Evolutionary conservation across 306 rosid genomes (phyloP), one percentile per base, ranked within the genome.

Genomic region (Trichosanthes cucumerina): DNA sequence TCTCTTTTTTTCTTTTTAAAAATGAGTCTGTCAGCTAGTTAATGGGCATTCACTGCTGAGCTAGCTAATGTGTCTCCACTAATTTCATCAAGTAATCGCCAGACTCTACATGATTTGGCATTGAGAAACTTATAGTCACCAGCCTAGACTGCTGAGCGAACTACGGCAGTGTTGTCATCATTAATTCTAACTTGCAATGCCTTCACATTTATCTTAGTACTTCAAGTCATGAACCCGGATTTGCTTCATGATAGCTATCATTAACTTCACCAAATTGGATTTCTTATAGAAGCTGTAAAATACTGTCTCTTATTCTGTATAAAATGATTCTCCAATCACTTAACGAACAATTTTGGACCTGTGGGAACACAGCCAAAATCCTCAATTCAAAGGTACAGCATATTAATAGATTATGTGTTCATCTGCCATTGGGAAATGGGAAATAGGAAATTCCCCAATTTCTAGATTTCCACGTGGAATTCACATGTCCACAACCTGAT

Each of bases 401-500:
- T 26, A 9, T 73, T 14, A 49, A 31, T 49, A 49, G 44, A 15
- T 49, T 28, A 9, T 31, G 16, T 49, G 78, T 24, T 49, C 78
- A 31, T 73, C 59, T 28, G 3, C 78, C 78, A 28, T 26, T 71
- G 53, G 77, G 43, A 71, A 26, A 16, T 49, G 60, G 43, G 78
- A 73, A 69, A 43, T 41, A 3, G 16, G 75, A 71, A 74, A 74
- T 52, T 19, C 1, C 31, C 31, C 63, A 50, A 31, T 54, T 71
- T 64, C 69, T 24, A 38, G 71, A 77, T 39, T 24, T 43, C 79
- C 85, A 81, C 78, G 82, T 87, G 91, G 86, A 79, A 72, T 53
- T 81, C 87, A 81, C 92, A 79, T 79, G 88, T 87, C 84, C 84
- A 54, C 84, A 81, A 80, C 47, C 82, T 53, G 68, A 47, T 82